Base-by-base conservation (phyloP, 2,329 filamentous ascomycete genomes). In the Emergomyces orientalis region DNA sequence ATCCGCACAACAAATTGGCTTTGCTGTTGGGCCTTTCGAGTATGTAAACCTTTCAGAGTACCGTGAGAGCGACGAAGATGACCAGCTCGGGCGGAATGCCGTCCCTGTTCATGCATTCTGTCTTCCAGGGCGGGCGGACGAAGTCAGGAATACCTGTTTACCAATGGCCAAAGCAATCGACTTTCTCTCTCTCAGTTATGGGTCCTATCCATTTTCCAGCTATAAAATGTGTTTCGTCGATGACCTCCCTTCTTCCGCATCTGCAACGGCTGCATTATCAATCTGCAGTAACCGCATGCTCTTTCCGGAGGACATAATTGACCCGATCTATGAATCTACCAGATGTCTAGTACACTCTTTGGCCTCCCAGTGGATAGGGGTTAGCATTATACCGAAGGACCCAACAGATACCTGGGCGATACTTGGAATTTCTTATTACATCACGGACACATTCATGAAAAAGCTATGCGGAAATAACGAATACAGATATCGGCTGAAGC, bases 211-310 rank as follows among this genome's bases (percentile, higher is more conserved):
- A 0, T 97, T 94, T 73, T 85, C 89, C 34, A 91, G 89, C 71
- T 97, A 95, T 80, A 96, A 96, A 71, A 78, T 97, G 62, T 92
- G 90, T 68, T 99, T 99, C 69, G 87, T 99, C 22, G 94, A 99
- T 69, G 94, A 99, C 73, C 83, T 94, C 73, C 78, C 88, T 0
- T 81, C 84, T 37, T 89, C 96, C 63, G 88, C 88, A 0, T 81
- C 88, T 25, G 84, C 91, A 22, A 85, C 91, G 9, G 91, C 91
- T 41, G 93, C 89, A 0, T 81, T 99, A 68, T 89, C 92, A 0
- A 85, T 99, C 39, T 91, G 91, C 76, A 97, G 90, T 78, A 93
- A 84, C 59, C 86, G 90, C 51, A 80, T 99, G 0, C 83, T 99
- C 0, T 96, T 91, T 69, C 89, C 91, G 0, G 86, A 91, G 66